These are phyloP conservation scores for Xylaria sp. DNA, from an alignment of 2,329 filamentous ascomycete species.

Conservation along the genomic window DNA sequence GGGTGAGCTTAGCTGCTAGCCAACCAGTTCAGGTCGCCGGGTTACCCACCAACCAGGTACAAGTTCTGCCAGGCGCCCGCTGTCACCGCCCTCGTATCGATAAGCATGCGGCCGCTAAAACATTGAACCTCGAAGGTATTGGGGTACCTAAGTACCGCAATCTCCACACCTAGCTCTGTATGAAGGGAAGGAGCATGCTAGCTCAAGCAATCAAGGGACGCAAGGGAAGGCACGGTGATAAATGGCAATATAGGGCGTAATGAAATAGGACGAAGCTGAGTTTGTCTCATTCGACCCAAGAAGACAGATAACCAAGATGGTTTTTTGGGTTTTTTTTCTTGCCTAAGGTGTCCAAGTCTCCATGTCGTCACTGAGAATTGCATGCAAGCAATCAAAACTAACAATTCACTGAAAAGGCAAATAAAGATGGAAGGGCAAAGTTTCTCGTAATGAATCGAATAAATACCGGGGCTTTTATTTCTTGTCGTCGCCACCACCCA, in stretches of 20 bases:
- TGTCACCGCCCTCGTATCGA: conserved; percentile 34
- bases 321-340: neutral
- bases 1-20: conserved; percentile 42
- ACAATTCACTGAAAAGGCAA: conserved; percentile 15
- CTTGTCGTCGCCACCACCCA: conserved; percentile 61
- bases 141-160: conserved; percentile 18
- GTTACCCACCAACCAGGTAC: conserved; percentile 30
- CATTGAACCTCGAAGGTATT: neutral
- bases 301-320: neutral
- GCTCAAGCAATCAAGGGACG: neutral
- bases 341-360: neutral
- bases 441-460: conserved; percentile 16
- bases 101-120: conserved; percentile 17
- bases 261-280: too few species aligned
- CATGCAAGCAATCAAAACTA: conserved; percentile 10
- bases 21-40: conserved; percentile 30
- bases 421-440: neutral
- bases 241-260: neutral
- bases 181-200: conserved; percentile 1
- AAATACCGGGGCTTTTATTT: conserved; percentile 55
- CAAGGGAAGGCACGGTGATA: neutral
- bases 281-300: neutral
- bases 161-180: neutral
- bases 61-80: conserved; percentile 27
- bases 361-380: conserved; percentile 11